Evolutionary conservation across 192 early-diverging fungal species (phyloP).

Genomic region (Coemansia sp.): DNA sequence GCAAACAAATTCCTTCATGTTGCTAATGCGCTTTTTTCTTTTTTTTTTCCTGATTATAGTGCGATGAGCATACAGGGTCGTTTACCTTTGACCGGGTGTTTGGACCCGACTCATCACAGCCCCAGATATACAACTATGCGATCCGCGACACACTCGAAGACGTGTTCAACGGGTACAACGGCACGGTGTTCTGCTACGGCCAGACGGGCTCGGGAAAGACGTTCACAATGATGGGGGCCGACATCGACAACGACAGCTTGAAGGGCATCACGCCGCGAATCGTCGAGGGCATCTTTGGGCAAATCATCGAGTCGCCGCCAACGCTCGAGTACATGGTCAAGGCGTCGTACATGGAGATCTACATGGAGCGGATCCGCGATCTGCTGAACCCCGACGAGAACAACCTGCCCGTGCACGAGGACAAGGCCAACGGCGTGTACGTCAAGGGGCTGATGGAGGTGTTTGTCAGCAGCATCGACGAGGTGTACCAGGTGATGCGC

Average conservation of each 20-base stretch:
- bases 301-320: constrained; percentile 86
- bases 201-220: constrained; percentile 99
- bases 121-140: constrained; percentile 87
- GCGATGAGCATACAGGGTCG: constrained; percentile 61
- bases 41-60: constrained; percentile 24
- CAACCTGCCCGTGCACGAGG: constrained; percentile 96
- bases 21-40: background rate
- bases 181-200: constrained; percentile 99
- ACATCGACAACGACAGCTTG: constrained; percentile 86
- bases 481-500: constrained; percentile 98
- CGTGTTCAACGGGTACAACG: constrained; percentile 96
- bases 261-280: constrained; percentile 98
- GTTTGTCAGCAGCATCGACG: constrained; percentile 91
- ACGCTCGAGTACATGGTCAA: constrained; percentile 98
- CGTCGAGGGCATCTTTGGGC: constrained; percentile 90
- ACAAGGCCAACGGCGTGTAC: constrained; percentile 95
- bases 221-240: constrained; percentile 95
- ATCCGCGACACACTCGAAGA: constrained; percentile 91
- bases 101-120: constrained; percentile 78
- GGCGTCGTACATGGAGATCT: constrained; percentile 99
- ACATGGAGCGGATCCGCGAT: constrained; percentile 99
- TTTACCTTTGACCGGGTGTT: constrained; percentile 95
- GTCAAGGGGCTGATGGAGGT: constrained; percentile 97
- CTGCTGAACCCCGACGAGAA: constrained; percentile 79
- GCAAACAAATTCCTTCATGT: background rate